Evolutionary conservation across 2,329 filamentous ascomycete genomes (phyloP), one percentile per base, ranked within the genome.

Genomic region (Xylariaceae sp.): DNA sequence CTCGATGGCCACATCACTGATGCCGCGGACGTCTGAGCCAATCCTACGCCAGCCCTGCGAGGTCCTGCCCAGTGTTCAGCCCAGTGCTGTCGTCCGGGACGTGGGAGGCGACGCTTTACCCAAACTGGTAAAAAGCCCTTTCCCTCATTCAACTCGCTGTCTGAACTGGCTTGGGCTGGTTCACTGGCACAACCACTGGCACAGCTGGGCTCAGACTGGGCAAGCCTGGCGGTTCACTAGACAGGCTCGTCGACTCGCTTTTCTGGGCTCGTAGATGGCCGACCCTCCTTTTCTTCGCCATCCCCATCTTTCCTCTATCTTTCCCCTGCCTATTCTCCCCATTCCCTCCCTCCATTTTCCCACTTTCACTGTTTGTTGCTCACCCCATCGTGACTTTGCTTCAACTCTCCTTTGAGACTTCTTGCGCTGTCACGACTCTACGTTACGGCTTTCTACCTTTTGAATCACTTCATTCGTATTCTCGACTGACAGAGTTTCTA

Each of bases 251-350:
- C 12, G 17, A 4, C 35, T 16, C 19, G 18, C 35, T 17, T 12
- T 34, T 34, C n/a, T n/a, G n/a, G n/a, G n/a, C n/a, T n/a, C n/a
- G n/a, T n/a, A n/a, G 26, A 29, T 29, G 16, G 19, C 24, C 12
- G 17, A 4, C 35, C 22, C 19, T 19, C 35, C 33, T 12, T 34
- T 34, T 34, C 36, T 26, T 31, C 16, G 30, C 17, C 36, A 29
- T 37, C 35, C 36, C 36, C 36, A 31, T 38, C 24, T 38, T 38
- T 38, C 31, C 28, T n/a, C 16, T 38, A 16, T 32, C 30, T 30
- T 31, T 32, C 37, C 28, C 28, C 16, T 19, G 18, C 37, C 37
- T 13, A 19, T 38, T 28, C 37, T 19, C 28, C 29, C 37, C 33
- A 35, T 38, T 19, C 9, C 18, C n/a, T 8, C 16, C 18, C 26